phyloP scores from a whole-genome alignment of 169 alveolate species.

The Sarcocystis neurona region DNA sequence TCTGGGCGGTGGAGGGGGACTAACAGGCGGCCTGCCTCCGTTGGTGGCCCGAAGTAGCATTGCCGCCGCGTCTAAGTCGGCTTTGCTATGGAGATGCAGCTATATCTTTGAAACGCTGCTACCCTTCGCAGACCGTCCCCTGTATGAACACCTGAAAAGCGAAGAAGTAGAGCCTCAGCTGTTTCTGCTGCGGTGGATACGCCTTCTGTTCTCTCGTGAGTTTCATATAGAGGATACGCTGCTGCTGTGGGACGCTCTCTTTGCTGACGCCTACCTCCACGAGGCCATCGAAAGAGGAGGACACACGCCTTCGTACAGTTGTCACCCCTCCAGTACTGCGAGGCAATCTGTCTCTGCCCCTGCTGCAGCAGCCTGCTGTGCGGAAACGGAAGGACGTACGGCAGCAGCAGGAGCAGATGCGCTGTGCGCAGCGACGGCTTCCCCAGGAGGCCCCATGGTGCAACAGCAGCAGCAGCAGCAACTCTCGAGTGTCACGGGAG shows the following conservation, averaged over 20 bases:
- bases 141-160: slow-evolving; percentile 75
- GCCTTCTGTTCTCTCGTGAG: slow-evolving; percentile 83
- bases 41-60: not conserved
- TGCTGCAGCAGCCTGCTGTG: not conserved
- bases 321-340: slow-evolving; percentile 39
- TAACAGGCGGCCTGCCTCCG: not conserved
- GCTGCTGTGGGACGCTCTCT: slow-evolving; percentile 81
- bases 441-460: not conserved
- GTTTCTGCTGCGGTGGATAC: slow-evolving; percentile 81
- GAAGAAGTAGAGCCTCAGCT: slow-evolving; percentile 78
- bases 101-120: slow-evolving; percentile 60
- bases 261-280: slow-evolving; percentile 69
- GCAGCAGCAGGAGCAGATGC: slow-evolving; percentile 3
- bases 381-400: not conserved
- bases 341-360: not conserved
- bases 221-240: slow-evolving; percentile 77
- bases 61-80: slow-evolving; percentile 1
- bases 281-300: not conserved
- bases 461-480: slow-evolving; percentile 11
- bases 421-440: not conserved
- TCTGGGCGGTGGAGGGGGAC: slow-evolving; percentile 25
- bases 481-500: too few species aligned
- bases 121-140: slow-evolving; percentile 76
- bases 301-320: not conserved
- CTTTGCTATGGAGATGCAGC: slow-evolving; percentile 45